Evolutionary conservation across 2,329 filamentous ascomycete genomes (phyloP), one percentile per base, ranked within the genome.

Genomic region (Trichoderma sp.): DNA sequence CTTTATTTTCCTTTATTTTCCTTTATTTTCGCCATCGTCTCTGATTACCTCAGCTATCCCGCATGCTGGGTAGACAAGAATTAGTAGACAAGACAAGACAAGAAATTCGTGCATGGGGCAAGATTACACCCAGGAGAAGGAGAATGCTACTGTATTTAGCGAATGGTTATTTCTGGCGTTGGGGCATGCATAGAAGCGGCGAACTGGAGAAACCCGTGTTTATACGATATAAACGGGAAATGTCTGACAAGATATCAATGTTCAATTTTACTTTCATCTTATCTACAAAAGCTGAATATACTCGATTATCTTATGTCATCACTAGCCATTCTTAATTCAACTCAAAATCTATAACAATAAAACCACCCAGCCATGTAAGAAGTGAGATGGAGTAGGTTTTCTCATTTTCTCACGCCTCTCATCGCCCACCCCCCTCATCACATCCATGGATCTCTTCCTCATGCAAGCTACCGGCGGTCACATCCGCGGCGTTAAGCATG

Each of bases 41-140:
- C 28, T 39, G 23, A 36, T 34, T 26, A 50, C n/a, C 66, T 32
- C 66, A 61, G 66, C 15, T 12, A 20, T 61, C 34, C 4, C 15
- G 23, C 26, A 12, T 36, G 39, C 55, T 68, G 28, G 34, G 66
- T 50, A 61, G 53, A 69, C 34, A 62, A 62, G 32, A 34, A 30
- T 58, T 59, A 59, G 39, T 62, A 62, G 55, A 69, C 53, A 62
- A 50, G 64, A 68, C 30, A 32, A 57, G 65, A 59, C 53, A 68
- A 57, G 32, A 68, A 9, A 34, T 20, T 55, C 57, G 34, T 23
- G 50, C 17, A 59, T 20, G 36, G 66, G 28, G 20, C 17, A 58
- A 28, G 39, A 26, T 23, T 28, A 36, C 57, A 61, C 39, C 55
- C 57, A 69, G 57, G 47, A n/a, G n/a, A 68, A 68, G 39, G 47